Evolutionary conservation across 306 rosid genomes (phyloP), one percentile per base, ranked within the genome.

Genomic region (Medicago arabica): DNA sequence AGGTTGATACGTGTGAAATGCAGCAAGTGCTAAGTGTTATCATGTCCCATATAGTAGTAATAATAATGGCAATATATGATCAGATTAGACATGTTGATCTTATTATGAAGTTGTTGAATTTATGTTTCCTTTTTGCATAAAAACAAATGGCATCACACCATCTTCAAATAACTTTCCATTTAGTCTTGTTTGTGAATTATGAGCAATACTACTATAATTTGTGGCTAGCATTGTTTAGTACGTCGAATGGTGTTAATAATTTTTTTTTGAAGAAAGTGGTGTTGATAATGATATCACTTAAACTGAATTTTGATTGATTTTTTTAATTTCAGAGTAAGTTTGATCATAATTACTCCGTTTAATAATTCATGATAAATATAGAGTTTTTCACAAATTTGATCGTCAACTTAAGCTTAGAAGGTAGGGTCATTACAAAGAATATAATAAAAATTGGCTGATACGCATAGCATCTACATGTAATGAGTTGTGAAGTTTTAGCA

Each of bases 71-170:
- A 11, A 21, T 1, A 12, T 58, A 58, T 58, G n/a, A 58, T 21
- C 39, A 25, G 25, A 59, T 25, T 59, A 59, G 40, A 25, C 40
- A 12, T 13, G n/a, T 58, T 58, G 64, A n/a, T 25, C 25, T 23
- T 13, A 25, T 60, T 28, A 25, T 60, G 17, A 60, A 28, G 16
- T 10, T 60, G 58, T 67, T 74, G 58, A 80, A 67, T 80, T 80
- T 55, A n/a, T 67, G 5, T 57, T 3, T 28, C 31, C 28, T 59
- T 54, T 61, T 14, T 10, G 71, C 39, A 69, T 50, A 62, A 81
- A 81, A 81, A 75, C 66, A 69, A 75, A 49, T 28, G 43, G 69
- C 73, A 31, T 69, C 74, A 0, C 68, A 0, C 68, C 54, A 12
- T 49, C 72, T 39, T 80, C 16, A 23, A 23, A 17, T 68, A 65